phyloP scores from a whole-genome alignment of 2,329 filamentous ascomycete species.

The Didymosphaeria variabile region DNA sequence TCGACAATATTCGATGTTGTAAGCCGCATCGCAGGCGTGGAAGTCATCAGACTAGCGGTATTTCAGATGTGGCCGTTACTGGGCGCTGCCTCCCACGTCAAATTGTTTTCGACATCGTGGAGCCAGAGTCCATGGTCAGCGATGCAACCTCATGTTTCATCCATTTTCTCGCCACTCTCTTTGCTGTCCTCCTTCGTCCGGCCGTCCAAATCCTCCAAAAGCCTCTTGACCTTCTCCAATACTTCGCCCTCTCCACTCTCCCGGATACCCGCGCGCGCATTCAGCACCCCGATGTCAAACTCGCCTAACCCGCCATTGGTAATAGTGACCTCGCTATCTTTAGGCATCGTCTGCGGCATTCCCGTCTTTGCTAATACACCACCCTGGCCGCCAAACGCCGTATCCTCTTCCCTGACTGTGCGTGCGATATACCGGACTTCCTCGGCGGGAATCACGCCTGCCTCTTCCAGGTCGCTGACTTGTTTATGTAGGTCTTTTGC shows the following conservation, averaged over 20 bases:
- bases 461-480: slow-evolving; percentile 40
- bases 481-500: slow-evolving; percentile 38
- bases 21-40: too few species aligned
- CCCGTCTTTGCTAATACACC: slow-evolving; percentile 11
- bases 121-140: neutral
- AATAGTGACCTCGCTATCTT: slow-evolving; percentile 37
- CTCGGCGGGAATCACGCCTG: slow-evolving; percentile 43
- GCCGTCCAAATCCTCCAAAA: slow-evolving; percentile 56
- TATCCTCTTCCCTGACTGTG: slow-evolving; percentile 7
- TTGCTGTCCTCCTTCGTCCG: slow-evolving; percentile 23
- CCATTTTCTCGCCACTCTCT: slow-evolving; percentile 26
- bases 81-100: neutral
- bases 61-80: neutral
- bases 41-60: too few species aligned
- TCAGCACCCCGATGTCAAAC: slow-evolving; percentile 89
- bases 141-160: neutral
- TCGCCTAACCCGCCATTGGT: slow-evolving; percentile 59
- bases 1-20: too few species aligned
- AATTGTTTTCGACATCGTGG: neutral
- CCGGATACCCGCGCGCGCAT: slow-evolving; percentile 82
- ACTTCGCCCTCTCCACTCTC: slow-evolving; percentile 85
- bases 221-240: slow-evolving; percentile 68
- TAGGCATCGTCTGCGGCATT: slow-evolving; percentile 18
- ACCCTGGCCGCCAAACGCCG: neutral
- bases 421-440: slow-evolving; percentile 29